Conservation (phyloP, 805 yeast species). For the Metschnikowia corniflorae region DNA sequence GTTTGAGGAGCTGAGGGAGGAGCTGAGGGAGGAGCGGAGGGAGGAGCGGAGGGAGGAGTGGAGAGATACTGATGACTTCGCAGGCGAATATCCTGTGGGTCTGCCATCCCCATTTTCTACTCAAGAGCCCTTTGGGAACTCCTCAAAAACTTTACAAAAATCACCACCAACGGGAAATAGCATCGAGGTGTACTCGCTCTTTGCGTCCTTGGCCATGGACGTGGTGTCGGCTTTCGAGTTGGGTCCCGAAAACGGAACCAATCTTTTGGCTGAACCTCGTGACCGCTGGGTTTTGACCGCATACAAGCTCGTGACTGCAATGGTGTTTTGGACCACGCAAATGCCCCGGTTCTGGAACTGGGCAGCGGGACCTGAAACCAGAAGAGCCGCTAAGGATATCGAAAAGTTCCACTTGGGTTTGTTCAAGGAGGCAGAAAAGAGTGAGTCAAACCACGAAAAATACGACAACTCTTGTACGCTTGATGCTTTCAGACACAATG, state of each 20-base stretch:
- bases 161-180: conserved; percentile 28
- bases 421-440: conserved; percentile 32
- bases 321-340: conserved; percentile 64
- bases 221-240: conserved; percentile 59
- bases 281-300: conserved; percentile 40
- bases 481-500: conserved; percentile 30
- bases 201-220: conserved; percentile 68
- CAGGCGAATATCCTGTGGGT: conserved; percentile 8
- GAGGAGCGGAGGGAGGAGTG: no score
- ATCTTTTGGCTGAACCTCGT: conserved; percentile 39
- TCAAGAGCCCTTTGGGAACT: no score
- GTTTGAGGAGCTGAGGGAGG: conserved; percentile 32
- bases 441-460: conserved; percentile 22
- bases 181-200: conserved; percentile 54
- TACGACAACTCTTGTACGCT: conserved; percentile 31
- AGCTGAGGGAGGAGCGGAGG: conserved; percentile 25
- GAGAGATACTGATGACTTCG: not conserved
- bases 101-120: no score
- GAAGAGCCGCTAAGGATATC: conserved; percentile 35
- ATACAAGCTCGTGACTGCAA: conserved; percentile 46
- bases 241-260: conserved; percentile 47
- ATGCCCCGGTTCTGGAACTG: conserved; percentile 49
- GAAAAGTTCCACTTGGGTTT: conserved; percentile 45
- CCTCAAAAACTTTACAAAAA: conserved; percentile 28
- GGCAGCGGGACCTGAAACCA: conserved; percentile 42